Evolutionary conservation across 768 basidiomycete genomes (phyloP), one percentile per base, ranked within the genome.

Genomic region (Tylopilus sp.): DNA sequence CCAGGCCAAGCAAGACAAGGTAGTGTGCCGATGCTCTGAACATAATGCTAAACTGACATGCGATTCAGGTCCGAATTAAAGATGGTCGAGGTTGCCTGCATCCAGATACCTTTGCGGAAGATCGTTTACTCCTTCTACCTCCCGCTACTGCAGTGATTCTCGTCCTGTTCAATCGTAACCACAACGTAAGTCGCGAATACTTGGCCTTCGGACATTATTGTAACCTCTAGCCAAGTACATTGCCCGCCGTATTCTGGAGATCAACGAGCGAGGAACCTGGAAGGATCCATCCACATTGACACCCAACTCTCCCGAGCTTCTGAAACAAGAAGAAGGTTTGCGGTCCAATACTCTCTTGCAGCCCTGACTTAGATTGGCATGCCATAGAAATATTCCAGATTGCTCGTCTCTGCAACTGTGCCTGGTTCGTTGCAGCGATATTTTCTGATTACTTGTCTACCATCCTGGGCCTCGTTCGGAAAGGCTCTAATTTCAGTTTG

Each of bases 81-180:
- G 74, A 85, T 56, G 91, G 91, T 7, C 78, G 79, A 17, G 91
- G 91, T 0, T 66, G 77, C 24, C 73, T 93, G 6, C 71, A 76
- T 56, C 86, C 85, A 2, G 91, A 93, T 52, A 74, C 78, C 0
- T 93, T 92, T 62, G 82, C 88, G 0, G 92, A 93, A 64, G 85
- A 91, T 55, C 75, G 91, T 34, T 71, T 93, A 6, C 72, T 91
- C 19, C 74, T 89, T 9, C 80, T 92, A n/a, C 91, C 91, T 1
- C 90, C 90, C 1, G 84, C 83, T 1, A 82, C 84, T 47, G 83
- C 85, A 53, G 82, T 78, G 5, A 66, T 92, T n/a, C 76, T 93
- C 21, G 79, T 92, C n/a, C 66, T 91, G n/a, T 93, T 92, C 77
- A 89, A 78, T 63, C 79, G 91, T n/a, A 93, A 93, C 56, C 91